Base-by-base conservation (phyloP, 1,139 yeast genomes). In the Pichia norvegensis region DNA sequence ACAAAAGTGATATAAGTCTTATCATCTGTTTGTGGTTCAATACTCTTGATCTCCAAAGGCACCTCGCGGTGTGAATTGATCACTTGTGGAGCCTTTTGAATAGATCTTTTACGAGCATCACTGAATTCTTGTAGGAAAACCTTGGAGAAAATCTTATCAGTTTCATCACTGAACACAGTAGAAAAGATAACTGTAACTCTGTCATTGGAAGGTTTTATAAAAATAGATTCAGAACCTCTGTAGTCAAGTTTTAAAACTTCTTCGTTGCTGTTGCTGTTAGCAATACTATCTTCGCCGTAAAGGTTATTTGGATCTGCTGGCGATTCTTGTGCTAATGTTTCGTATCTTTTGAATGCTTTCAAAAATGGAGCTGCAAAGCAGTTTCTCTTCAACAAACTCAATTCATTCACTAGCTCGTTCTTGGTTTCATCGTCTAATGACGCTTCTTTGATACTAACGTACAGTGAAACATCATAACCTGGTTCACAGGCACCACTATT, bases 11-110 rank as follows among this genome's bases (percentile, higher is more conserved):
- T 77, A 58, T 79, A 84, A 4, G 90, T 83, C 62, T 78, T 81
- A 57, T 80, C 81, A 51, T 73, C 72, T 8, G 52, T 42, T n/a
- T 58, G 61, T 16, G 43, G 46, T 33, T 55, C 63, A 44, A 67
- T 53, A 55, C 67, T 63, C 52, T 80, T 67, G 52, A 94, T 80
- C 65, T 92, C 99, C 60, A 87, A 73, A 11, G 99, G 99, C n/a
- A 97, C 86, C 55, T 87, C 96, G 53, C 74, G 76, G 59, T 83
- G 92, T 14, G 95, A 81, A 63, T 85, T 90, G 60, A 94, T 76
- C 45, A 92, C 99, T 70, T 94, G 99, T 21, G 99, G 98, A 2
- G 98, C 97, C 44, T 95, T 90, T 68, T 94, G 98, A 49, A 92
- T 94, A 14, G 95, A 85, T 63, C 97, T 79, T 66, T 85, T 84